Base-by-base conservation (phyloP, 2,329 filamentous ascomycete species). In the Colletotrichum euphorbiae region DNA sequence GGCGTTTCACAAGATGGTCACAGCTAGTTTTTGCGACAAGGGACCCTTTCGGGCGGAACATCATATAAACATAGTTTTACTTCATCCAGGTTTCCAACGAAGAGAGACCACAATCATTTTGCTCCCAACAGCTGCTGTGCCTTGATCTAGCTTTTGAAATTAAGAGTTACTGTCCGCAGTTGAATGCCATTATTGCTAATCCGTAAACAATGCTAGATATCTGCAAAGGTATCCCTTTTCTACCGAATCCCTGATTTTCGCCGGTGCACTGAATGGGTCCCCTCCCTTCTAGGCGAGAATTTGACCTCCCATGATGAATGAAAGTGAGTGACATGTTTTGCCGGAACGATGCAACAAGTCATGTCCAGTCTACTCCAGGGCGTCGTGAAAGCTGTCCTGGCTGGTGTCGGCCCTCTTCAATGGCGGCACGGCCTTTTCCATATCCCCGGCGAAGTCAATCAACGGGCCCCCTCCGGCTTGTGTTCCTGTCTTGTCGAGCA, bases 371-470 rank as follows among this genome's bases (percentile, higher is more conserved):
- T 67, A 79, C 58, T 74, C 75, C 38, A 76, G 71, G 9, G 80
- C 80, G 57, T 82, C 80, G 57, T 80, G 79, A 70, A 83, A 83
- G 13, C 75, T 74, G 50, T 82, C 78, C 36, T 76, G 77, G 24
- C 73, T 73, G 3, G 78, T 80, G 59, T 80, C 78, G 1, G 76
- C 70, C 55, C 76, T 74, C 73, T 77, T 79, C 54, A 78, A 62
- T 11, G 63, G 63, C 6, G 71, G 69, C 6, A 72, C 63, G 51
- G 38, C 59, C 51, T 83, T 84, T 75, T 84, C 84, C 74, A 89
- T 48, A 65, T 89, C 87, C 11, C 82, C 73, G 15, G 84, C 79
- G 66, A 90, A 89, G 74, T 90, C 85, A 38, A 89, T 80, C 54
- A 89, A 76, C 1, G 86, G 83, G 0, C 85, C 85, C 0, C 82